These are phyloP conservation scores for Geopyxis carbonaria DNA, from an alignment of 495 filamentous ascomycete species.

Conservation along the genomic window DNA sequence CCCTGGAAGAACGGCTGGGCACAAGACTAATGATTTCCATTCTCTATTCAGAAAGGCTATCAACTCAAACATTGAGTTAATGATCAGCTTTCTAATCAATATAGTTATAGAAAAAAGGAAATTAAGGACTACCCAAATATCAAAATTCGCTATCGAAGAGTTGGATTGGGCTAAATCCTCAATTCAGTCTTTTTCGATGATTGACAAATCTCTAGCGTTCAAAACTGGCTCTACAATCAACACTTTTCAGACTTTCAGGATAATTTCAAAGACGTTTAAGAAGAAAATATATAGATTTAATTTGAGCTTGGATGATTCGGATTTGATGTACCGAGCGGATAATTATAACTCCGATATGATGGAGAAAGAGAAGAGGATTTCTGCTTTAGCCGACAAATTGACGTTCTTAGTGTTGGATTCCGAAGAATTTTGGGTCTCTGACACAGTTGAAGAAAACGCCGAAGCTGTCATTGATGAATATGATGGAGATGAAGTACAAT, in stretches of 20 bases:
- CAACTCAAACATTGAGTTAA: background rate
- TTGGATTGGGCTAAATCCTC: background rate
- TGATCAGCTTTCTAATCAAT: background rate
- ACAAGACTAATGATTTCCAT: background rate
- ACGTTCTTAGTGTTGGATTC: conserved; percentile 4
- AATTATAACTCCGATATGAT: too few species aligned
- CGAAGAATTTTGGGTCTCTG: conserved; percentile 7
- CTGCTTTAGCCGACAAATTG: too few species aligned
- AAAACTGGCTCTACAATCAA: too few species aligned
- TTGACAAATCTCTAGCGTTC: background rate
- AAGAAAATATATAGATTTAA: background rate
- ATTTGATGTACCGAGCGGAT: too few species aligned
- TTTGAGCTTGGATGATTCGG: background rate
- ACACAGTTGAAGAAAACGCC: background rate
- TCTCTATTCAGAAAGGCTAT: background rate
- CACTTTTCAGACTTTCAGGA: background rate
- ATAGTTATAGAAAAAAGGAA: background rate
- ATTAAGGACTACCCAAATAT: background rate
- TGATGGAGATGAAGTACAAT: background rate
- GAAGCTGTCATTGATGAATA: background rate
- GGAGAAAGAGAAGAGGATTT: too few species aligned
- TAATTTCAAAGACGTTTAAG: background rate
- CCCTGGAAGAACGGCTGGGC: too few species aligned
- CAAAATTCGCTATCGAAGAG: background rate
- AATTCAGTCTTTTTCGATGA: background rate